These are phyloP conservation scores for Sedum album DNA, from an alignment of 164 flowering plant species.

Conservation along the genomic window DNA sequence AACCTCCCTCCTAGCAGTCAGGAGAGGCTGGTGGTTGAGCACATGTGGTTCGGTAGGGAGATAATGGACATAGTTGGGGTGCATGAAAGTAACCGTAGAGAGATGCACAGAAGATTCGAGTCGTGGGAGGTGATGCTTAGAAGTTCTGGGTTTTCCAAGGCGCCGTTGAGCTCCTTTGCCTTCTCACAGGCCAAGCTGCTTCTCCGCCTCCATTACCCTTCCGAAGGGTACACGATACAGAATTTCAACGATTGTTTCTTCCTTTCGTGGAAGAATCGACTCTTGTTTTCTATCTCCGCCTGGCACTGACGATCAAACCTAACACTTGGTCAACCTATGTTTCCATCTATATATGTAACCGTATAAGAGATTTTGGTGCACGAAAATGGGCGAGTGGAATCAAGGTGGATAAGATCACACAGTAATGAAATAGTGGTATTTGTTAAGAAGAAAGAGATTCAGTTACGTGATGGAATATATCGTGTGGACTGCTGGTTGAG, in stretches of 20 bases:
- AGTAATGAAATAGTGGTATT: neutral
- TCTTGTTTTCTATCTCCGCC: slow-evolving; percentile 86
- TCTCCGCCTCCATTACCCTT: slow-evolving; percentile 81
- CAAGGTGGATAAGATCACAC: too few species aligned
- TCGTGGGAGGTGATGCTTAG: slow-evolving; percentile 65
- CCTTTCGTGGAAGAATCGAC: slow-evolving; percentile 77
- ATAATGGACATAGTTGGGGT: slow-evolving; percentile 50
- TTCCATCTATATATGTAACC: neutral
- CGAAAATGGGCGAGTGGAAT: neutral
- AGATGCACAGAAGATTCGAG: slow-evolving; percentile 56
- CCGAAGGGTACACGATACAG: slow-evolving; percentile 80
- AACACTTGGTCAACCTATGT: neutral
- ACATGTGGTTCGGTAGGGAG: slow-evolving; percentile 74
- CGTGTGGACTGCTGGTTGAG: neutral
- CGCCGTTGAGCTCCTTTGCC: slow-evolving; percentile 66
- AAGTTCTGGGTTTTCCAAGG: slow-evolving; percentile 46
- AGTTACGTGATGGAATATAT: neutral
- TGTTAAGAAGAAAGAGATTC: neutral
- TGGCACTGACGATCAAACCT: slow-evolving; percentile 43
- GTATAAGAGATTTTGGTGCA: neutral
- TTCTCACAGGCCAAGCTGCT: slow-evolving; percentile 85
- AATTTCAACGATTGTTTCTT: slow-evolving; percentile 40
- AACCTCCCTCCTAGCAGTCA: slow-evolving; percentile 70
- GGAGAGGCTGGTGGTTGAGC: slow-evolving; percentile 68
- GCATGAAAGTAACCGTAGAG: slow-evolving; percentile 50